phyloP scores from a whole-genome alignment of 2,329 filamentous ascomycete genomes.

The Diplocarpon rosae region DNA sequence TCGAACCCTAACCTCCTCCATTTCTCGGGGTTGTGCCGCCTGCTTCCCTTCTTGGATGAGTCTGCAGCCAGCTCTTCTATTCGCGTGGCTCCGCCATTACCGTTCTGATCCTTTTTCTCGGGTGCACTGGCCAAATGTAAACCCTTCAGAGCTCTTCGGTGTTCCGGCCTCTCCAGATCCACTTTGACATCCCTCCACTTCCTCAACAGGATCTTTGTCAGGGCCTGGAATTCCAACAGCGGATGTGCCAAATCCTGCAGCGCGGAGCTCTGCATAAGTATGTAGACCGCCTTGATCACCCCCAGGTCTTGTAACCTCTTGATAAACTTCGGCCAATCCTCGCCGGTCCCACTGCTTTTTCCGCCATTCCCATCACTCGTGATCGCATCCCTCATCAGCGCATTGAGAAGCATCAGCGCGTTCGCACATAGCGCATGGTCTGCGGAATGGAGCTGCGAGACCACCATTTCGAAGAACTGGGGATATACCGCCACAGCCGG shows the following conservation, averaged over 20 bases:
- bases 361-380: slow-evolving; percentile 52
- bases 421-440: slow-evolving; percentile 95
- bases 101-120: slow-evolving; percentile 37
- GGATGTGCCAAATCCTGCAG: slow-evolving; percentile 85
- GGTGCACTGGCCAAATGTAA: slow-evolving; percentile 75
- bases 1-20: slow-evolving; percentile 90
- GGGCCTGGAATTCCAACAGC: slow-evolving; percentile 80
- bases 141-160: slow-evolving; percentile 65
- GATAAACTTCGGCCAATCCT: slow-evolving; percentile 93
- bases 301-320: slow-evolving; percentile 87
- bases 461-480: slow-evolving; percentile 88
- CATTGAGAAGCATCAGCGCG: slow-evolving; percentile 89
- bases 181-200: slow-evolving; percentile 83
- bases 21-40: slow-evolving; percentile 75
- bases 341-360: slow-evolving; percentile 31
- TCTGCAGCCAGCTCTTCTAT: slow-evolving; percentile 30
- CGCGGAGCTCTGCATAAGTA: slow-evolving; percentile 87
- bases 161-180: slow-evolving; percentile 78
- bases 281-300: slow-evolving; percentile 83
- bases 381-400: slow-evolving; percentile 84
- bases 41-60: slow-evolving; percentile 44
- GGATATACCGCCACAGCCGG: slow-evolving; percentile 85
- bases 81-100: slow-evolving; percentile 15
- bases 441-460: slow-evolving; percentile 81
- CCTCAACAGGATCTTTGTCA: slow-evolving; percentile 77